Evolutionary conservation across 129 eudicot genomes (phyloP).

Genomic region (Escallonia rubra): DNA sequence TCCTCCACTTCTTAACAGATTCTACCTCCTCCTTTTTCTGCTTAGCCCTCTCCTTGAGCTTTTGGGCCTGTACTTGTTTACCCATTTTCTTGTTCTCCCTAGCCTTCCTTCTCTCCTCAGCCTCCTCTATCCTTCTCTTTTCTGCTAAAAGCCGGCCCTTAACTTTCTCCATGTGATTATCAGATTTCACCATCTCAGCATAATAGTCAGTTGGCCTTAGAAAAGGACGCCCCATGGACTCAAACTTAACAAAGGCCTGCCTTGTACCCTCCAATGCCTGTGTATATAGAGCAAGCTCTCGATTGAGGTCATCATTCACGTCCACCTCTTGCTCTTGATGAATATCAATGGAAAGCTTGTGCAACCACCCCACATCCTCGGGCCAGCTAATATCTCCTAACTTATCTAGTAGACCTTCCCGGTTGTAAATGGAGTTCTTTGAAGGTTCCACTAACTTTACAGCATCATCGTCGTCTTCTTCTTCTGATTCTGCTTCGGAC

Average conservation of each 20-base stretch:
- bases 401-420: constrained; percentile 52
- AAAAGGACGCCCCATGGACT: constrained; percentile 65
- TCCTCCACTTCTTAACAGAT: constrained; percentile 95
- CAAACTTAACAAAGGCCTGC: constrained; percentile 61
- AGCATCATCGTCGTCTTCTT: constrained; percentile 41
- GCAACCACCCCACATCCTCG: constrained; percentile 47
- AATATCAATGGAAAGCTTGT: constrained; percentile 49
- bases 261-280: constrained; percentile 85
- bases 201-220: constrained; percentile 80
- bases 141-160: constrained; percentile 69
- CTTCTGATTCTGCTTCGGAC: constrained; percentile 41
- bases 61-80: constrained; percentile 73
- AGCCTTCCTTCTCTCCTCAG: constrained; percentile 84
- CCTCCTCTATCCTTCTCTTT: constrained; percentile 73
- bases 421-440: constrained; percentile 49
- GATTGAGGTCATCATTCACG: constrained; percentile 69
- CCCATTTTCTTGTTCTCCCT: constrained; percentile 77
- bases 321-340: constrained; percentile 61
- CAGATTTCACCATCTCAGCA: constrained; percentile 92
- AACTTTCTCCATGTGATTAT: constrained; percentile 82
- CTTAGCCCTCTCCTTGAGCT: constrained; percentile 66
- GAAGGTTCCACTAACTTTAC: constrained; percentile 48
- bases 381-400: constrained; percentile 62
- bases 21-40: constrained; percentile 83
- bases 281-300: constrained; percentile 79